Base-by-base conservation (phyloP, 441 rosid species). In the Melastoma candidum region DNA sequence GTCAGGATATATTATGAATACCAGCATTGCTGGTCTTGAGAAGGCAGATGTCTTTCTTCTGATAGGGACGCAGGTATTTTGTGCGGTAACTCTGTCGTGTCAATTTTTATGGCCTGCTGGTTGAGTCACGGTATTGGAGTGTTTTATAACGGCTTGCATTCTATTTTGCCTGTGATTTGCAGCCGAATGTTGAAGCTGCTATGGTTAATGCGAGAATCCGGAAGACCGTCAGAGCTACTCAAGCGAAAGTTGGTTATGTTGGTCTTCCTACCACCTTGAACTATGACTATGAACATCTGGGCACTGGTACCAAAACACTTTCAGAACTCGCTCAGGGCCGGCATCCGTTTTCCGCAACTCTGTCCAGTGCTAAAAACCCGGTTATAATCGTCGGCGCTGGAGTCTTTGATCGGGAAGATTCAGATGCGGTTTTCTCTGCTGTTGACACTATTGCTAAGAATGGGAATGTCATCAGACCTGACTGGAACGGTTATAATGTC, bases 131-230 rank as follows among this genome's bases (percentile, higher is more conserved):
- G 22, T 25, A 22, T 1, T 14, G 4, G 24, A 51, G 46, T 12
- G 44, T 36, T 11, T 26, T 36, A 11, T 52, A 7, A 10, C 43
- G 46, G 32, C 13, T 54, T 46, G 7, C 22, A 26, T 39, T 25
- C 14, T 25, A 6, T 24, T 13, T 54, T 27, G 9, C 48, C 14
- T 29, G 24, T 51, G 9, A 50, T 72, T 69, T 54, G 54, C 84
- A 90, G 96, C 95, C 90, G 11, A 86, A 95, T 58, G 81, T 80
- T 13, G 98, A 92, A 80, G 98, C 96, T 72, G 95, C 96, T 46
- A 80, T 87, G 90, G 86, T 92, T 56, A 92, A 83, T 69, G 96
- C 96, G 12, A 85, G 96, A 78, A 92, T 88, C 63, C 73, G 70
- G 57, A 88, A 87, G 89, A 78, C 96, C 1, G 87, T 92, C 49